These are phyloP conservation scores for Lepidopterella palustris DNA, from an alignment of 495 filamentous ascomycete species.

Conservation along the genomic window DNA sequence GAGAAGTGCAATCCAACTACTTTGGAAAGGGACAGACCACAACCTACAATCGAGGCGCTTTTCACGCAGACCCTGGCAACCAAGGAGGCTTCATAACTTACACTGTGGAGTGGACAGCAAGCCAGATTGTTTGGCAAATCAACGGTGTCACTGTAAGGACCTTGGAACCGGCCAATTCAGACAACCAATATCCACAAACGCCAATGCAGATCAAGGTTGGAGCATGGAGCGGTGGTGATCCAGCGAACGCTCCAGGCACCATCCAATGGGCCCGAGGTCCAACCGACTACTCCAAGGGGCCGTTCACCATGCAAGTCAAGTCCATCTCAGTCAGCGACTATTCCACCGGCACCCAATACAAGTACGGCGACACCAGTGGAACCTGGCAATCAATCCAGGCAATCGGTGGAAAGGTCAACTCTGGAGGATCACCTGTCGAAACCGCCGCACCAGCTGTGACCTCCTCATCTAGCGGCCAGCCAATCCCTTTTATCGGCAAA, in stretches of 20 bases:
- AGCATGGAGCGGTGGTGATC: constrained; percentile 80
- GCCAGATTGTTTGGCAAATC: constrained; percentile 74
- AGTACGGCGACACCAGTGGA: constrained; percentile 68
- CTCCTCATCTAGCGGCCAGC: constrained; percentile 47
- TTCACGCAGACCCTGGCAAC: constrained; percentile 51
- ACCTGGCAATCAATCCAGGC: constrained; percentile 74
- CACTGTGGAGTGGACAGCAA: constrained; percentile 77
- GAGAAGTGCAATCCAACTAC: constrained; percentile 80
- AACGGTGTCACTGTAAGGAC: constrained; percentile 65
- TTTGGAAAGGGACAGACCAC: constrained; percentile 81
- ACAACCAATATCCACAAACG: constrained; percentile 79
- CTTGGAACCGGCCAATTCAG: constrained; percentile 52
- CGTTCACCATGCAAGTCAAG: constrained; percentile 80
- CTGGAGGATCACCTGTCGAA: constrained; percentile 39
- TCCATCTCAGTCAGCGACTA: constrained; percentile 76
- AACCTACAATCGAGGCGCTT: constrained; percentile 64
- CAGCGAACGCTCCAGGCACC: constrained; percentile 63
- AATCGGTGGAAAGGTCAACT: constrained; percentile 61
- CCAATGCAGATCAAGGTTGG: constrained; percentile 85
- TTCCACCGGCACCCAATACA: constrained; percentile 78
- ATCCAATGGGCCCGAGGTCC: constrained; percentile 83
- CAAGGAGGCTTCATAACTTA: constrained; percentile 76
- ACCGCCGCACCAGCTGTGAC: constrained; percentile 49
- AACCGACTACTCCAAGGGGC: constrained; percentile 71
- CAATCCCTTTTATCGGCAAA: constrained; percentile 58